These are phyloP conservation scores for Thinopyrum elongatum DNA, from an alignment of 176 grass and related monocot genomes.

Conservation along the genomic window DNA sequence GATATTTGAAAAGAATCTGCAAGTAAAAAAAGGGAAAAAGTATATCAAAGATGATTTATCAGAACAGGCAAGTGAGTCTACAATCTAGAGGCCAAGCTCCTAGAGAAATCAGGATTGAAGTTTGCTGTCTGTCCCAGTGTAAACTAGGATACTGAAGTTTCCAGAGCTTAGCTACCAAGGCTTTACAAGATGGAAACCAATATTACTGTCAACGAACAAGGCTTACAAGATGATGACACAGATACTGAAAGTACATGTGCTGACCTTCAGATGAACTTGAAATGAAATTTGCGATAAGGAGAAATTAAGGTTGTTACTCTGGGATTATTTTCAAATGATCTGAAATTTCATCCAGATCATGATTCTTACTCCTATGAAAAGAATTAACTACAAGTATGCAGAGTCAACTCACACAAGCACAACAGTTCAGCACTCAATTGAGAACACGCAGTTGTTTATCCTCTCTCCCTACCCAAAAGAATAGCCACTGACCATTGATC, in stretches of 20 bases:
- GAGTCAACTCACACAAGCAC: not conserved
- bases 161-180: not conserved
- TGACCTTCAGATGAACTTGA: not conserved
- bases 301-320: not conserved
- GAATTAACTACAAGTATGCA: not conserved
- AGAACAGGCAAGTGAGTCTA: conserved; percentile 10
- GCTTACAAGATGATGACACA: conserved; percentile 8
- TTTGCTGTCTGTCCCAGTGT: not conserved
- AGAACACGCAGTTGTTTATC: conserved; percentile 1
- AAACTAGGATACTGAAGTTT: not conserved
- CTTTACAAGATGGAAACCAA: not conserved
- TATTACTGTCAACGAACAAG: not conserved
- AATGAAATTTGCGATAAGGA: not conserved
- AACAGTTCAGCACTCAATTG: not conserved
- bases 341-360: not conserved
- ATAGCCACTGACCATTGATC: not conserved
- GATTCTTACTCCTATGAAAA: conserved; percentile 1
- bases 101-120: conserved; percentile 21
- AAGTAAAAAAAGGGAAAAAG: conserved; percentile 9
- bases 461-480: not conserved
- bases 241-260: not conserved
- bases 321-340: not conserved
- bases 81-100: conserved; percentile 1
- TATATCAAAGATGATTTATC: conserved; percentile 4
- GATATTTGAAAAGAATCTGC: conserved; percentile 99